Conservation (phyloP, 2,329 filamentous ascomycete species). For the Cadophora malorum region DNA sequence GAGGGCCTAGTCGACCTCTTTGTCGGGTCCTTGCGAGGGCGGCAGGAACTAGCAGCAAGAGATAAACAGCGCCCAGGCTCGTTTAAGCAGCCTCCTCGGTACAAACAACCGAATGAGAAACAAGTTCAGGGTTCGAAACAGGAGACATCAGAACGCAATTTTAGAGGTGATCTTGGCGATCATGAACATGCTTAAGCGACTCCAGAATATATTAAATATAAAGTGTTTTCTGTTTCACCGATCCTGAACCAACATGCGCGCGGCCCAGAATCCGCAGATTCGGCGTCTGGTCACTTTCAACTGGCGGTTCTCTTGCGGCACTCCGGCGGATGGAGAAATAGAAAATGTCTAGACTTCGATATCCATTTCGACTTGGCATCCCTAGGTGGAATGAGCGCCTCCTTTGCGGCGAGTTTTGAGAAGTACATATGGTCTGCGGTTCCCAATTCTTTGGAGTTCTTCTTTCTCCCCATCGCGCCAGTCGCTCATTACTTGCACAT, state of each 20-base stretch:
- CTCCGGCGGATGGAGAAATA: conserved; percentile 11
- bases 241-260: conserved; percentile 7
- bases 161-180: conserved; percentile 5
- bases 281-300: not conserved
- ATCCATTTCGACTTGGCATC: conserved; percentile 9
- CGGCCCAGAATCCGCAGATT: not conserved
- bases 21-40: conserved; percentile 12
- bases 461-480: conserved; percentile 27
- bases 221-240: conserved; percentile 18
- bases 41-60: not conserved
- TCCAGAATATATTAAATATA: conserved; percentile 17
- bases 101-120: conserved; percentile 8
- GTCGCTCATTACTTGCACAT: conserved; percentile 30
- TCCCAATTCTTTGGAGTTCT: not conserved
- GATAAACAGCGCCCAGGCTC: conserved; percentile 16
- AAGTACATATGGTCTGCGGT: conserved; percentile 12
- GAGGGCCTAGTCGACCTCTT: not conserved
- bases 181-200: conserved; percentile 11
- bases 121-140: conserved; percentile 12
- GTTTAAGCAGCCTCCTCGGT: conserved; percentile 12
- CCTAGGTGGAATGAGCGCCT: conserved; percentile 4
- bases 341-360: conserved; percentile 13
- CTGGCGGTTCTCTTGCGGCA: not conserved
- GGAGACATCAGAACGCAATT: not conserved
- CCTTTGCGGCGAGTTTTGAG: not conserved